phyloP scores from a whole-genome alignment of 2,329 filamentous ascomycete species.

The Bipolaris bicolor region DNA sequence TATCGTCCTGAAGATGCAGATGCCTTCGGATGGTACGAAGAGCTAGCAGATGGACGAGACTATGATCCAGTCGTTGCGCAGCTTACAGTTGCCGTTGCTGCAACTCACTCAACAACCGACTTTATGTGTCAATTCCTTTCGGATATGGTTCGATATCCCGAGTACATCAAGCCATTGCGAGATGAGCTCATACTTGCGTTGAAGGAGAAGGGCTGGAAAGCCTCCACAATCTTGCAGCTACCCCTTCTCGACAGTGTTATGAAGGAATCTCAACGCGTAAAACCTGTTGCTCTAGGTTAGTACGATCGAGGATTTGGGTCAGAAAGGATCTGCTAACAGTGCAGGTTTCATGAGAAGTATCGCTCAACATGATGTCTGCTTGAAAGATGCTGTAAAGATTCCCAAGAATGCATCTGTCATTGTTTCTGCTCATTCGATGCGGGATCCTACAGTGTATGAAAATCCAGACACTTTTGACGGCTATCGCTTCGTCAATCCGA shows the following conservation, averaged over 20 bases:
- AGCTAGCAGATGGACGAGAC: constrained; percentile 2
- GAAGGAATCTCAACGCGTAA: constrained; percentile 1
- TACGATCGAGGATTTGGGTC: neutral
- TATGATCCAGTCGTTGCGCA: constrained; percentile 5
- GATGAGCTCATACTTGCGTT: constrained; percentile 5
- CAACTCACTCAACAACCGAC: constrained; percentile 6
- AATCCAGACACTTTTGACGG: constrained; percentile 5
- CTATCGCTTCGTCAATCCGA: constrained; percentile 5
- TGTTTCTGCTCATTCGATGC: constrained; percentile 7
- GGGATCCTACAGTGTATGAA: constrained; percentile 4
- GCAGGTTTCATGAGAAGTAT: constrained; percentile 4
- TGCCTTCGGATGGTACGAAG: constrained; percentile 6
- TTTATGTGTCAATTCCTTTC: constrained; percentile 7
- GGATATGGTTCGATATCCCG: constrained; percentile 5
- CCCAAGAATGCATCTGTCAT: constrained; percentile 7
- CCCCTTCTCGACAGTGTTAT: constrained; percentile 2
- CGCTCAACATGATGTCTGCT: constrained; percentile 5
- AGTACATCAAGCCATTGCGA: constrained; percentile 5
- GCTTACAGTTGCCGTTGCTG: constrained; percentile 6
- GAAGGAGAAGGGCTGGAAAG: constrained; percentile 4
- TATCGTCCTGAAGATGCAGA: constrained; percentile 7
- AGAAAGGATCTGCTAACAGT: constrained; percentile 1
- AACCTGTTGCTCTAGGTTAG: constrained; percentile 1
- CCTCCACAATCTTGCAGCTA: constrained; percentile 2
- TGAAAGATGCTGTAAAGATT: constrained; percentile 6